A percentile compares a stretch with the other conserved stretches of the same genome.
Evolutionary conservation across 768 basidiomycete genomes (phyloP).

Genomic region (Coprinopsis sp.): DNA sequence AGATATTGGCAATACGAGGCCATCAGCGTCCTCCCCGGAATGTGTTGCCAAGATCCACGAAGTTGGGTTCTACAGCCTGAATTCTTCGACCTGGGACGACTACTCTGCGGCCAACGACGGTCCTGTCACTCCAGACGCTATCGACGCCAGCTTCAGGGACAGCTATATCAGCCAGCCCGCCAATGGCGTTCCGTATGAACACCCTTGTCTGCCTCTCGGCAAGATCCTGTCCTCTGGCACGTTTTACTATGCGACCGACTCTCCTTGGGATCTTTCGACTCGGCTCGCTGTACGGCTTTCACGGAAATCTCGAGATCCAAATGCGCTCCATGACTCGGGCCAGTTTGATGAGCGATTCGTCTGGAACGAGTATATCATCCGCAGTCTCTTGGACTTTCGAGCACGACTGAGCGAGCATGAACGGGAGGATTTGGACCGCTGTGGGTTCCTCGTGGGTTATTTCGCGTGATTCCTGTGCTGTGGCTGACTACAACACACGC

Average conservation of each 20-base stretch:
- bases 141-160: constrained; percentile 47
- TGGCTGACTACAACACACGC: constrained; percentile 8
- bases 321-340: constrained; percentile 40
- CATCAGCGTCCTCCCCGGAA: constrained; percentile 54
- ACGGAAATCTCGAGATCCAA: constrained; percentile 28
- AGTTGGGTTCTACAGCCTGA: constrained; percentile 86
- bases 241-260: constrained; percentile 86
- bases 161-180: constrained; percentile 33
- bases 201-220: constrained; percentile 84
- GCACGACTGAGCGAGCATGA: constrained; percentile 68
- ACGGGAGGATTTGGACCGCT: constrained; percentile 70
- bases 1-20: constrained; percentile 68
- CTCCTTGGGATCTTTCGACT: constrained; percentile 87
- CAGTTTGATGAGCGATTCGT: constrained; percentile 84
- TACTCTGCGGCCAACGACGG: constrained; percentile 48
- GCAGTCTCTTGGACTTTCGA: constrained; percentile 84
- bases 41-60: constrained; percentile 81
- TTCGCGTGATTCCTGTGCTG: constrained; percentile 10
- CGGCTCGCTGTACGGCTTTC: constrained; percentile 67
- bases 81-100: constrained; percentile 82
- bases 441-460: constrained; percentile 74
- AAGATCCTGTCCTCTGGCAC: constrained; percentile 90
- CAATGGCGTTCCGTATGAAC: constrained; percentile 74
- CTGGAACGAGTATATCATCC: constrained; percentile 92
- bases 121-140: constrained; percentile 50